These are phyloP conservation scores for Elsinoe ampelina DNA, from an alignment of 2,329 filamentous ascomycete species.

Conservation along the genomic window DNA sequence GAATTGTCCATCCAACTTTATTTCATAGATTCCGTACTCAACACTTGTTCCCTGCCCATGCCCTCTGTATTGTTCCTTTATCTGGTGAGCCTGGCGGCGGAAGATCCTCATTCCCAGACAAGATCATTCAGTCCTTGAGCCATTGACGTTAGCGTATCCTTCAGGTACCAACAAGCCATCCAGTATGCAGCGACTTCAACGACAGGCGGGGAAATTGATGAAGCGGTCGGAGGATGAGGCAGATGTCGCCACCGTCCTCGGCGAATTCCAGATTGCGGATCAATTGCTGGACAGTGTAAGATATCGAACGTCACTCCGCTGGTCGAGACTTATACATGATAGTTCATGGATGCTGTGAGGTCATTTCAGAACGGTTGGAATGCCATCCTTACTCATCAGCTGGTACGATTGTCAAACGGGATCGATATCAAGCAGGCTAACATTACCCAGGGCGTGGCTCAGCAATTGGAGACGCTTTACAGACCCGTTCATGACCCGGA, in stretches of 20 bases:
- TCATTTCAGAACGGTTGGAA: conserved; percentile 73
- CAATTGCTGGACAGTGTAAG: conserved; percentile 60
- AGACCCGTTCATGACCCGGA: conserved; percentile 62
- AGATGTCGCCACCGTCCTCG: conserved; percentile 63
- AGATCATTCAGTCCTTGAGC: too few relatives aligned
- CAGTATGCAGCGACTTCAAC: conserved; percentile 62
- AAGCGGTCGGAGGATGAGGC: conserved; percentile 65
- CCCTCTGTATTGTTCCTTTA: too few relatives aligned
- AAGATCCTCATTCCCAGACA: too few relatives aligned
- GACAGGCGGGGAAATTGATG: conserved; percentile 64
- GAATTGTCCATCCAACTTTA: conserved; percentile 10
- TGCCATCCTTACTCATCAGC: conserved; percentile 47
- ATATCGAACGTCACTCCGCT: not conserved
- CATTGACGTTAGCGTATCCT: too few relatives aligned
- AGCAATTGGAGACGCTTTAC: conserved; percentile 64
- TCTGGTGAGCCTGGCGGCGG: too few relatives aligned
- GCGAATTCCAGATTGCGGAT: conserved; percentile 74
- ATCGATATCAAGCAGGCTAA: not conserved
- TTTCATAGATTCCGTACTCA: conserved; percentile 5
- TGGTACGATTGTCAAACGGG: not conserved
- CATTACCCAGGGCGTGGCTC: conserved; percentile 45
- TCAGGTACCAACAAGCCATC: not conserved
- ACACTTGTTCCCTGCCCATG: not conserved
- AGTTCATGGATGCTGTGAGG: conserved; percentile 62
- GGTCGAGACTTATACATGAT: not conserved